Evolutionary conservation across 2,329 filamentous ascomycete species (phyloP).

Genomic region (Pseudocercospora vitis): DNA sequence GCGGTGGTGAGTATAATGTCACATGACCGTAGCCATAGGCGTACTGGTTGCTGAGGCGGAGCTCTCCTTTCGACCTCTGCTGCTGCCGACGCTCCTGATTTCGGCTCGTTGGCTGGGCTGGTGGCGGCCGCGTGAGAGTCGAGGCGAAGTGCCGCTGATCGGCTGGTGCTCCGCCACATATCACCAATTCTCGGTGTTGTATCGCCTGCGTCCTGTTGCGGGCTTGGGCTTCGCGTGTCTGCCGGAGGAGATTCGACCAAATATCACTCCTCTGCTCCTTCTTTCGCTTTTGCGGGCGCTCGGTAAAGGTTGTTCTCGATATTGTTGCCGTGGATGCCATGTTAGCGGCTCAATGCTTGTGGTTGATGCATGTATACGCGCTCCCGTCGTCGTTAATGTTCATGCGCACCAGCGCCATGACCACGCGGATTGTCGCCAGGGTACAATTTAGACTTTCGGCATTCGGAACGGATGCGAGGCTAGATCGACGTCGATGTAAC

Average conservation of each 20-base stretch:
- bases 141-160: slow-evolving; percentile 35
- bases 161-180: slow-evolving; percentile 36
- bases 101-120: slow-evolving; percentile 27
- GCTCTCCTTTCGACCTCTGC: slow-evolving; percentile 32
- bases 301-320: slow-evolving; percentile 14
- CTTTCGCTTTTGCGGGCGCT: slow-evolving; percentile 25
- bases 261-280: slow-evolving; percentile 36
- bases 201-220: slow-evolving; percentile 35
- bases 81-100: slow-evolving; percentile 28
- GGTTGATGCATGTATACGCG: too few relatives aligned
- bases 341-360: background rate
- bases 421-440: background rate
- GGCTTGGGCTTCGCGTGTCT: slow-evolving; percentile 39
- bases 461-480: background rate
- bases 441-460: background rate
- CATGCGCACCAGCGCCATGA: too few relatives aligned
- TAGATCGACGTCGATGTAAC: background rate
- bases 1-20: slow-evolving; percentile 35
- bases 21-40: slow-evolving; percentile 39
- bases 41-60: slow-evolving; percentile 37
- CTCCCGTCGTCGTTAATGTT: too few relatives aligned
- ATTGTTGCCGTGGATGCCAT: slow-evolving; percentile 26
- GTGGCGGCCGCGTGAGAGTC: slow-evolving; percentile 33
- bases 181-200: slow-evolving; percentile 34
- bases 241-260: slow-evolving; percentile 37